Evolutionary conservation across 2,329 filamentous ascomycete genomes (phyloP).

Genomic region (Sarocladiaceae sp.): DNA sequence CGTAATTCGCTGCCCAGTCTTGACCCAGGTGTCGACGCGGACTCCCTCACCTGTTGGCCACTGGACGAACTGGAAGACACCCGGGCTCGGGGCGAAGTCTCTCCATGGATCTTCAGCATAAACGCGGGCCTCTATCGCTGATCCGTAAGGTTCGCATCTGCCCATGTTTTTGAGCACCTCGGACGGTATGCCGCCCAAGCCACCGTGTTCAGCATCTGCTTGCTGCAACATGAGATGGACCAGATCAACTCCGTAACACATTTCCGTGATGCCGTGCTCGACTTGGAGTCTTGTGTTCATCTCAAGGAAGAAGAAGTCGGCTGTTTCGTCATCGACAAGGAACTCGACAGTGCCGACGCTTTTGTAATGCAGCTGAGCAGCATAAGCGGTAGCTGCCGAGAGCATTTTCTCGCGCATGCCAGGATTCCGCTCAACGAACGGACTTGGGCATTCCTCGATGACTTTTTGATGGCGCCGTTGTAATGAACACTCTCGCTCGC

Average conservation of each 20-base stretch:
- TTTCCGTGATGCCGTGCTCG: constrained; percentile 74
- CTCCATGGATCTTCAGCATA: constrained; percentile 47
- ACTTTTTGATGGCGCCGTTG: constrained; percentile 68
- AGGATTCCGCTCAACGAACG: constrained; percentile 41
- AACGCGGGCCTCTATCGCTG: constrained; percentile 30
- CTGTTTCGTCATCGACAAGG: constrained; percentile 58
- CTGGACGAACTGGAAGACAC: constrained; percentile 51
- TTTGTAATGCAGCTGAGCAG: constrained; percentile 22
- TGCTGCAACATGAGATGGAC: constrained; percentile 45
- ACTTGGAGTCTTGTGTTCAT: constrained; percentile 65
- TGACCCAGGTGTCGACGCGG: constrained; percentile 60
- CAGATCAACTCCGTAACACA: constrained; percentile 69
- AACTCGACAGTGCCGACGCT: constrained; percentile 44
- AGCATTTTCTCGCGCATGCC: constrained; percentile 25
- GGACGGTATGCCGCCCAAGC: constrained; percentile 4
- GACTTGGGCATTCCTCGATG: constrained; percentile 65
- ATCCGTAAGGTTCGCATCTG: constrained; percentile 17
- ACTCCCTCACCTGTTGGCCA: constrained; percentile 44
- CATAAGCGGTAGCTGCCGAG: constrained; percentile 13
- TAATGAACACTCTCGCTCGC: constrained; percentile 65
- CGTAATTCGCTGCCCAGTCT: constrained; percentile 51
- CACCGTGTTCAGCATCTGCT: constrained; percentile 18
- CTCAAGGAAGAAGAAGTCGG: constrained; percentile 54
- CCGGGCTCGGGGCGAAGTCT: constrained; percentile 55
- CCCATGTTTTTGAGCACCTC: constrained; percentile 9